These are phyloP conservation scores for Smithsoniella earleae DNA, from an alignment of 163 green algal genomes.

Conservation along the genomic window DNA sequence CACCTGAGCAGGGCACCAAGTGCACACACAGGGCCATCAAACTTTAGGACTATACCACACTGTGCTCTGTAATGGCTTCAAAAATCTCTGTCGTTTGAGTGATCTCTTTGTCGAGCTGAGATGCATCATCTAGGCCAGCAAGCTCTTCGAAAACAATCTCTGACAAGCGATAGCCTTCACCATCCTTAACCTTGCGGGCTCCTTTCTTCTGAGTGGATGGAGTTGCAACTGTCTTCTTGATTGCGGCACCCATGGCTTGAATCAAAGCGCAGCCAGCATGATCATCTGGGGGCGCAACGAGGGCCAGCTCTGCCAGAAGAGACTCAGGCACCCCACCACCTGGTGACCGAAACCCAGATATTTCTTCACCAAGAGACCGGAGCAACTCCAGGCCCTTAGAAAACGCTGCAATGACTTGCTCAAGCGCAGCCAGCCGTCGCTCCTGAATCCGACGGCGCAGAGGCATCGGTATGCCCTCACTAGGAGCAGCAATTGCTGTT, in stretches of 20 bases:
- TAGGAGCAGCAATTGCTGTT: not conserved
- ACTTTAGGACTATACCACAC: too few relatives aligned
- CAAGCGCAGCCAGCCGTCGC: not conserved
- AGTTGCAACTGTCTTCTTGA: not conserved
- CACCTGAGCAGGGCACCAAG: not conserved
- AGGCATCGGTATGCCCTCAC: not conserved
- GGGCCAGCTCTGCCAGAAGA: conserved; percentile 7
- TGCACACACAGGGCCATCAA: too few relatives aligned
- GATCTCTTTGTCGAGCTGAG: too few relatives aligned
- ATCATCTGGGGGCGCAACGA: not conserved
- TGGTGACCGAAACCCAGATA: too few relatives aligned
- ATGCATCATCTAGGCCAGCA: too few relatives aligned
- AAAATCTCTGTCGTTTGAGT: not conserved
- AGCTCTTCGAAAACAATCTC: too few relatives aligned
- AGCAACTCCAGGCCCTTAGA: not conserved
- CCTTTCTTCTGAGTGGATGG: too few relatives aligned
- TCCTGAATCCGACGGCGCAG: not conserved
- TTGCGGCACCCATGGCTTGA: not conserved
- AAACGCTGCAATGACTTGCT: not conserved
- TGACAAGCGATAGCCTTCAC: too few relatives aligned
- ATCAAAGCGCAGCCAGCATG: not conserved
- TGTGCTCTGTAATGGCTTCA: conserved; percentile 3
- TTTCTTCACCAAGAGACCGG: too few relatives aligned
- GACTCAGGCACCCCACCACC: too few relatives aligned
- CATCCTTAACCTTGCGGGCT: too few relatives aligned